Conservation (phyloP, 129 eudicot genomes). For the Smallanthus sonchifolius region DNA sequence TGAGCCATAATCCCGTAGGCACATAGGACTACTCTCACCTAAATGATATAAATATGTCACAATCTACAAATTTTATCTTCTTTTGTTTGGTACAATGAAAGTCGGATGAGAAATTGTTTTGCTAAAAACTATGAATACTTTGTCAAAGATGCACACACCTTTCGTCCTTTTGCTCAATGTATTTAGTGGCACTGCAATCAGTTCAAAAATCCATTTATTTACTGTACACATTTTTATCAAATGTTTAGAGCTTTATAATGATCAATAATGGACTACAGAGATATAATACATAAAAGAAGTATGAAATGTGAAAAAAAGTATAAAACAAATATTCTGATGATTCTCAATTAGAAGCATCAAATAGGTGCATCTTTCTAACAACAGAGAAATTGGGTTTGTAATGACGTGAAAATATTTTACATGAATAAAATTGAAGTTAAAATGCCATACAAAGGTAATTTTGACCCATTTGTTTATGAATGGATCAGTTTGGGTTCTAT, state of each 20-base stretch:
- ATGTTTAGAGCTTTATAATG: conserved; percentile 5
- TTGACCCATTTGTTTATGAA: background rate
- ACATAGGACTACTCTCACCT: conserved; percentile 67
- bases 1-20: conserved; percentile 87
- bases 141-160: conserved; percentile 39
- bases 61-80: background rate
- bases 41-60: conserved; percentile 9
- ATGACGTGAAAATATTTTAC: background rate
- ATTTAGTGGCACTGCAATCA: conserved; percentile 86
- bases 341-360: conserved; percentile 1
- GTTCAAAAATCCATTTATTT: conserved; percentile 89
- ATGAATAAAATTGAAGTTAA: background rate
- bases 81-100: background rate
- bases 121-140: conserved; percentile 2
- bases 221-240: conserved; percentile 33
- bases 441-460: background rate
- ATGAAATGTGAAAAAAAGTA: background rate
- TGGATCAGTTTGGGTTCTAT: background rate
- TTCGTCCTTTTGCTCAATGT: conserved; percentile 93
- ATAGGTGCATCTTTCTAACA: background rate
- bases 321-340: background rate
- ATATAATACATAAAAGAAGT: conserved; percentile 12
- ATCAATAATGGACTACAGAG: conserved; percentile 5
- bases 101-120: background rate
- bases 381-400: background rate